Evolutionary conservation across 106 monocot genomes (phyloP).

Genomic region (Acanthochlamys bracteata): DNA sequence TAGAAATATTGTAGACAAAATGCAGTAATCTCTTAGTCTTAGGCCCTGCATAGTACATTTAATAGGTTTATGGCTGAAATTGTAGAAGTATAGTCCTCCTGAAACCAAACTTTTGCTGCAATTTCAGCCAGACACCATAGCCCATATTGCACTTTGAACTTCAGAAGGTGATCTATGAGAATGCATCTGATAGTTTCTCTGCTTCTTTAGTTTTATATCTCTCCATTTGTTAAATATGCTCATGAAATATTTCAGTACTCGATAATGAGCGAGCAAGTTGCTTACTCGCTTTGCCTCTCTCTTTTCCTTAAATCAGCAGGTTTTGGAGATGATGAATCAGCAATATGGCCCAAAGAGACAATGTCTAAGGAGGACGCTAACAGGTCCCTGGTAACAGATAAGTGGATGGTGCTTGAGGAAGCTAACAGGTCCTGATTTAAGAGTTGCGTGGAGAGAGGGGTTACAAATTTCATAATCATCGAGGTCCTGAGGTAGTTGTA

Average conservation of each 20-base stretch:
- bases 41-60: no score
- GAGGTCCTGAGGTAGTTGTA: neutral
- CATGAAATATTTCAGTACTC: neutral
- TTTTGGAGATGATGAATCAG: conserved; percentile 37
- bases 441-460: neutral
- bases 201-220: no score
- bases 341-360: conserved; percentile 35
- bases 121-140: no score
- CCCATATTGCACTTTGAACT: no score
- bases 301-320: conserved; percentile 5
- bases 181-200: no score
- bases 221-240: neutral
- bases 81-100: no score
- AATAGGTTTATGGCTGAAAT: no score
- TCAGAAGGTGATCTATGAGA: no score
- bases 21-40: no score
- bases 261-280: neutral
- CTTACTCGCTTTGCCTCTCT: neutral
- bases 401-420: conserved; percentile 20
- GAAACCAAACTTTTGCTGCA: no score
- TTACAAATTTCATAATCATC: neutral
- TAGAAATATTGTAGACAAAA: no score
- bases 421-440: conserved; percentile 47
- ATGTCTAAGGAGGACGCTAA: conserved; percentile 57
- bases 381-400: conserved; percentile 47